phyloP scores from a whole-genome alignment of 2,329 filamentous ascomycete species.

The Orbilia oligospora region DNA sequence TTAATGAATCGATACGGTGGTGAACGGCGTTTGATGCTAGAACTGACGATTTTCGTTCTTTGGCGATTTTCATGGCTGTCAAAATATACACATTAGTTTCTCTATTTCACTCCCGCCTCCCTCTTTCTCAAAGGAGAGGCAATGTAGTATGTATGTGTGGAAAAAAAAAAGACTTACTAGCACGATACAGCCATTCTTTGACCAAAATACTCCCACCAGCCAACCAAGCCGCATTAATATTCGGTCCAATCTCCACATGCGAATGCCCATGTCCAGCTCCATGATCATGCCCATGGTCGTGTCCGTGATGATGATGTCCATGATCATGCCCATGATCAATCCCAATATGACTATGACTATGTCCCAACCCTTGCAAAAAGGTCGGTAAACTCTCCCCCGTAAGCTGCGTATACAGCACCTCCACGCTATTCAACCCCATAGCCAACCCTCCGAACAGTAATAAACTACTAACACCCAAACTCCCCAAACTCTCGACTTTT shows the following conservation, averaged over 20 bases:
- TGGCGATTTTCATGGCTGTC: conserved; percentile 84
- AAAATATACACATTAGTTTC: conserved; percentile 24
- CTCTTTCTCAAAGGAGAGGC: not conserved
- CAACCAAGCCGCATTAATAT: conserved; percentile 94
- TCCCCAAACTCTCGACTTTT: conserved; percentile 97
- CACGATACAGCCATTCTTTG: conserved; percentile 97
- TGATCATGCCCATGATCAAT: conserved; percentile 74
- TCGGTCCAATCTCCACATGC: conserved; percentile 78
- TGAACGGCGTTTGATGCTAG: conserved; percentile 96
- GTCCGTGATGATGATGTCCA: conserved; percentile 70
- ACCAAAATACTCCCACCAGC: conserved; percentile 89
- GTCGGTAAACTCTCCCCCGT: conserved; percentile 76
- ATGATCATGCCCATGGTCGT: conserved; percentile 60
- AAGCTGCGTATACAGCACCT: conserved; percentile 77
- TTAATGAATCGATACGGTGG: conserved; percentile 95
- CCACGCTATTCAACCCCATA: conserved; percentile 71
- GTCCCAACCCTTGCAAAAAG: conserved; percentile 67
- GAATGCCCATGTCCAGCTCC: conserved; percentile 72
- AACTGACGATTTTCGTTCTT: conserved; percentile 93
- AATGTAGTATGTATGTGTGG: not conserved
- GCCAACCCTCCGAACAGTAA: conserved; percentile 89
- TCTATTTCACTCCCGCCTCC: conserved; percentile 60
- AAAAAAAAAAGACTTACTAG: conserved; percentile 76
- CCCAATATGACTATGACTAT: conserved; percentile 66
- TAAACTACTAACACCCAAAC: conserved; percentile 91